Conservation (phyloP, 2,329 filamentous ascomycete species). For the Scedosporium boydii region DNA sequence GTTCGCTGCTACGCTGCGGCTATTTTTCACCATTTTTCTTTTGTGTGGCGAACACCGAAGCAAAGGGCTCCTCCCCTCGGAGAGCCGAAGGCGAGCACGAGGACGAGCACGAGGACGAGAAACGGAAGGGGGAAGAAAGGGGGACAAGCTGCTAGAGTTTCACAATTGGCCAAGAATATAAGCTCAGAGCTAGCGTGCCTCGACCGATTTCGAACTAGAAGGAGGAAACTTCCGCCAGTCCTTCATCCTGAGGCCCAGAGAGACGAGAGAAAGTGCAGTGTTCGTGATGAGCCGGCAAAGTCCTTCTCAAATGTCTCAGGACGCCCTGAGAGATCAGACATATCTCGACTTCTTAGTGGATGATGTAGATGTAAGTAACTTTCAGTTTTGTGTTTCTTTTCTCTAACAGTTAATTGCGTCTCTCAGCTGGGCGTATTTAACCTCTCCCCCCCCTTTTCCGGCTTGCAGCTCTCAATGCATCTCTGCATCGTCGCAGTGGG, state of each 20-base stretch:
- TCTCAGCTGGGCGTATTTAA: background rate
- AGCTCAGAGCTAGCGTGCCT: background rate
- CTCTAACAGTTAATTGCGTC: background rate
- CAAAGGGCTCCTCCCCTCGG: background rate
- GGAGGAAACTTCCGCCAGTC: background rate
- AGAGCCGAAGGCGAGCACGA: background rate
- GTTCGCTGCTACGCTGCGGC: background rate
- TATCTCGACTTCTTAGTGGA: background rate
- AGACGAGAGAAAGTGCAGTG: background rate
- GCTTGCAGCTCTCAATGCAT: background rate
- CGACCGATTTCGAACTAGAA: background rate
- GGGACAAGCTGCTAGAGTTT: background rate
- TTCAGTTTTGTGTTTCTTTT: background rate
- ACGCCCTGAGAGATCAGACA: background rate
- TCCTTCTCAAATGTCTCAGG: background rate
- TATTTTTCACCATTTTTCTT: background rate
- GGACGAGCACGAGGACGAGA: background rate
- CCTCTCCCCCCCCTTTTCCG: background rate
- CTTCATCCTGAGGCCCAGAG: background rate
- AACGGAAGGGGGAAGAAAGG: background rate
- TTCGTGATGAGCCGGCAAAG: background rate
- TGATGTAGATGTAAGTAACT: background rate
- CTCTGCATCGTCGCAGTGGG: background rate
- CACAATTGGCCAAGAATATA: background rate
- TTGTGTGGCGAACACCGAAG: background rate